Percentiles rank a stretch among this genome's conserved stretches.
These are phyloP conservation scores for Beverwykella pulmonaria DNA, from an alignment of 495 filamentous ascomycete species.

Conservation along the genomic window DNA sequence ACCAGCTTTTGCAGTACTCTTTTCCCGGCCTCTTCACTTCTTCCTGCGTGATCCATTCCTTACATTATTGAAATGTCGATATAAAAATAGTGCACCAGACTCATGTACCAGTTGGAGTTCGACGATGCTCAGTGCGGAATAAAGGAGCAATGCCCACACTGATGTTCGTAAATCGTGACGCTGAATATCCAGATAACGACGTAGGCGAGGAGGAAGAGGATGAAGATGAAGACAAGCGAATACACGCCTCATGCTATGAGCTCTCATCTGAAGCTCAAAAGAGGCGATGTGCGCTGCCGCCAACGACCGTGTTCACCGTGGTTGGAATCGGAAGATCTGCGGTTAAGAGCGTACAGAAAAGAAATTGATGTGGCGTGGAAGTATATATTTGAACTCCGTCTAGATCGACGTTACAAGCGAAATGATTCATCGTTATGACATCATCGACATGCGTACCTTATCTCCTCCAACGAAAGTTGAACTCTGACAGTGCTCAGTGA, in stretches of 20 bases:
- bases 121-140: neutral
- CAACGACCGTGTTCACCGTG: neutral
- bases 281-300: neutral
- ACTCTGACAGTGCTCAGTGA: no score
- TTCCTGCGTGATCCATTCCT: no score
- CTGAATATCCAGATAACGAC: neutral
- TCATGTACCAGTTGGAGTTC: neutral
- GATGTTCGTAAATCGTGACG: neutral
- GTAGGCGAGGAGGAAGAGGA: neutral
- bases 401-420: no score
- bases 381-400: neutral
- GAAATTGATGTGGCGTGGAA: neutral
- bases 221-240: neutral
- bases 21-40: no score
- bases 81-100: neutral
- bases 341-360: neutral
- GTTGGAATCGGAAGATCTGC: neutral
- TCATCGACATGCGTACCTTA: no score
- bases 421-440: no score
- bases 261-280: neutral
- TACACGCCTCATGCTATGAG: neutral
- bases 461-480: no score
- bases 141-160: neutral
- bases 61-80: neutral
- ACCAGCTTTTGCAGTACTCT: no score